Evolutionary conservation across 352 stramenopile species (phyloP), one percentile per base, ranked within the genome.

Genomic region (Pythium rishiriense): DNA sequence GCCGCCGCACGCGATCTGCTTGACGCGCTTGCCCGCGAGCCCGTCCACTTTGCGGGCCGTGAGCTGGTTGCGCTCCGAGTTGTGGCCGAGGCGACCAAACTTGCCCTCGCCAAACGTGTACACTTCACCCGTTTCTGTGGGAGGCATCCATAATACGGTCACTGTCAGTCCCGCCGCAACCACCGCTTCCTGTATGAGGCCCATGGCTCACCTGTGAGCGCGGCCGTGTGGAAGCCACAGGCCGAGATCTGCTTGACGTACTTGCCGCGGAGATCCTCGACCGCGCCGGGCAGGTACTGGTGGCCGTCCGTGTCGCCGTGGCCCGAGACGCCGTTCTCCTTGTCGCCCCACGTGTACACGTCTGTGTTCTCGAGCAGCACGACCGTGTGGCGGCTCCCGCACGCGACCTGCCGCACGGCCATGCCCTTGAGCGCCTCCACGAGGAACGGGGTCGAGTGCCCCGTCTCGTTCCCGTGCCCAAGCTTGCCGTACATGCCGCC

Each of bases 401-500:
- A 99, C 7, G 96, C 96, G 54, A 99, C 96, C 59, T 98, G 92
- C 15, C 83, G 77, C 50, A 98, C 90, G 12, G 85, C 79, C 63
- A 93, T 73, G 5, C 93, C 84, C 33, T 96, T 94, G n/a, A 99
- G 76, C 21, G 86, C 91, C 68, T 98, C 94, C 37, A 99, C 96
- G 28, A 97, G 70, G 69, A 88, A 97, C 24, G 96, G 96, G 22
- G 88, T 97, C 25, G 90, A 97, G 75, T 98, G 93, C 14, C 94
- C 94, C 14, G 78, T 91, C 80, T 99, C 95, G 61, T 98, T 98
- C 41, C 87, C 90, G 46, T 97, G 90, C 1, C 90, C 90, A 22
- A 97, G 69, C 70, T 98, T 98, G 15, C 95, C 95, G 73, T 98
- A 98, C 94, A 98, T 98, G 29, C 95, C 95, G 55, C 95, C 94